Conservation (phyloP, 164 flowering plant genomes). For the Amborella trichopoda region DNA sequence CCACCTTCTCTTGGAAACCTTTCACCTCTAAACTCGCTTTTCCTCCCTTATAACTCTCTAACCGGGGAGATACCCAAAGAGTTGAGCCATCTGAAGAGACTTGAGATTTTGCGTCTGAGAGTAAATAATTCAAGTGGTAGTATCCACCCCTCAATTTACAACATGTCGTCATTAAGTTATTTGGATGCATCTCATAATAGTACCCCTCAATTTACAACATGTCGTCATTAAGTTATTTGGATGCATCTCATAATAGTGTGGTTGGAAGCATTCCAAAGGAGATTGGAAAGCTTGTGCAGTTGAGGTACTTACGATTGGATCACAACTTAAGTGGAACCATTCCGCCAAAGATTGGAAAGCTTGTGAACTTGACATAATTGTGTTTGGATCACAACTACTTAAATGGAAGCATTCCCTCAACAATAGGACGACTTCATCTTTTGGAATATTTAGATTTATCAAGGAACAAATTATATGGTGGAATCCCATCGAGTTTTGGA, state of each 20-base stretch:
- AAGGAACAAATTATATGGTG: too few relatives aligned
- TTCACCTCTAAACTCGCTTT: background rate
- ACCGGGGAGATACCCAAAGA: slow-evolving; percentile 1
- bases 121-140: background rate
- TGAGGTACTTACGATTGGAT: slow-evolving; percentile 2
- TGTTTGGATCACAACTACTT: too few relatives aligned
- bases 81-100: background rate
- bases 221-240: too few relatives aligned
- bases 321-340: slow-evolving; percentile 2
- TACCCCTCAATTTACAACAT: too few relatives aligned
- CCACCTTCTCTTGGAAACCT: slow-evolving; percentile 17
- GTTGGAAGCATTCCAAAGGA: too few relatives aligned
- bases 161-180: background rate
- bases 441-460: too few relatives aligned
- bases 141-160: background rate
- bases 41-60: background rate
- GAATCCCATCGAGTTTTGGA: too few relatives aligned
- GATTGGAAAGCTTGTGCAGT: slow-evolving; percentile 15
- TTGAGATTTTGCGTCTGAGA: background rate
- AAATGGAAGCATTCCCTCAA: too few relatives aligned
- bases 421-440: too few relatives aligned
- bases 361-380: too few relatives aligned
- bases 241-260: too few relatives aligned
- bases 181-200: background rate
- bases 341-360: slow-evolving; percentile 2